These are phyloP conservation scores for Candolleomyces eurysporus DNA, from an alignment of 768 basidiomycete species.

Conservation along the genomic window DNA sequence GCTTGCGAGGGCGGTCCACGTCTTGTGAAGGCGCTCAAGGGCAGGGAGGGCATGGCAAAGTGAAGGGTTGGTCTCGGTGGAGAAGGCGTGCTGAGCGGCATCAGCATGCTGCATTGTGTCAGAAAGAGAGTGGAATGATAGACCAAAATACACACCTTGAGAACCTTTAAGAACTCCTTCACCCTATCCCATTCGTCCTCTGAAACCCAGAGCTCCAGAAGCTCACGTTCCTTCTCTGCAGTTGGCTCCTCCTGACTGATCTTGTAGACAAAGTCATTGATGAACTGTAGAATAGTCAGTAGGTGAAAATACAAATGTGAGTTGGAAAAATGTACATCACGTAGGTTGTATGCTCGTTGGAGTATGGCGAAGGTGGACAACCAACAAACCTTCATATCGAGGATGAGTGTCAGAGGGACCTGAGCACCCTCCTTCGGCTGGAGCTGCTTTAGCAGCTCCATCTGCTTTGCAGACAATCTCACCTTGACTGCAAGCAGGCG, in stretches of 20 bases:
- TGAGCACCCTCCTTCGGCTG: slow-evolving; percentile 7
- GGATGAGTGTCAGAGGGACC: slow-evolving; percentile 16
- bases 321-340: slow-evolving; percentile 5
- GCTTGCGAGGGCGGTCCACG: slow-evolving; percentile 17
- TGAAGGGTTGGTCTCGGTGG: slow-evolving; percentile 21
- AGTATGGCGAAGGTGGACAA: slow-evolving; percentile 32
- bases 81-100: slow-evolving; percentile 23
- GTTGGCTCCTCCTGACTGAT: slow-evolving; percentile 21
- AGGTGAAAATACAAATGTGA: background rate
- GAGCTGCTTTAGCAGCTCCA: slow-evolving; percentile 18
- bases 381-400: slow-evolving; percentile 31
- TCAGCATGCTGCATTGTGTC: slow-evolving; percentile 23
- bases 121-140: background rate
- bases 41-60: slow-evolving; percentile 31
- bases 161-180: slow-evolving; percentile 14
- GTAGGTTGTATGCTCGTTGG: slow-evolving; percentile 9
- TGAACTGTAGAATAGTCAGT: slow-evolving; percentile 11
- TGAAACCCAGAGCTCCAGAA: slow-evolving; percentile 16
- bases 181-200: slow-evolving; percentile 24
- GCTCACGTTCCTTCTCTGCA: slow-evolving; percentile 20
- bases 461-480: slow-evolving; percentile 22
- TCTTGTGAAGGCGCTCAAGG: slow-evolving; percentile 27
- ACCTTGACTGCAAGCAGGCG: slow-evolving; percentile 1
- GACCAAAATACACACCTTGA: slow-evolving; percentile 17
- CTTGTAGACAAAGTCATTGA: slow-evolving; percentile 24